Evolutionary conservation across 2,329 filamentous ascomycete species (phyloP), one percentile per base, ranked within the genome.

Genomic region (Camillea tinctor): DNA sequence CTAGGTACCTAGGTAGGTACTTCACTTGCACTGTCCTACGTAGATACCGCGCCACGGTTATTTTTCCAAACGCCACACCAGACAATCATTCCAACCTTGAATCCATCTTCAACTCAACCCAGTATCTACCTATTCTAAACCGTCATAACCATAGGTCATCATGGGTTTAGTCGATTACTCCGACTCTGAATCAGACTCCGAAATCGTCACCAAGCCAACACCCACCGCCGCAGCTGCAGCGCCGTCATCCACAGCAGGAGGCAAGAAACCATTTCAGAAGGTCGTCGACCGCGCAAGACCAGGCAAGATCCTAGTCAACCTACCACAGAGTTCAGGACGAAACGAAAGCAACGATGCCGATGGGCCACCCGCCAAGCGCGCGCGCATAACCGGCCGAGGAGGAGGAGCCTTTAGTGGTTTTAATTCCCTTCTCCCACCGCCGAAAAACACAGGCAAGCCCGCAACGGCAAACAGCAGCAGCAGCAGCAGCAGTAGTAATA

Each of bases 91-190:
- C n/a, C n/a, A n/a, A n/a, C n/a, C n/a, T n/a, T n/a, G n/a, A n/a
- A n/a, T n/a, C n/a, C n/a, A n/a, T n/a, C n/a, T n/a, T n/a, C n/a
- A n/a, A n/a, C n/a, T n/a, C n/a, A n/a, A n/a, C n/a, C n/a, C n/a
- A n/a, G n/a, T n/a, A 55, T 24, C 49, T 55, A 53, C 58, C 30
- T 58, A 63, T 54, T 50, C 50, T n/a, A 24, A 52, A 22, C 40
- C 51, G 22, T 23, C 26, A 52, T 54, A 62, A 65, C 44, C n/a
- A n/a, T n/a, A n/a, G n/a, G 23, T 30, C 55, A 63, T 50, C 53
- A 95, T 95, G 91, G 88, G 84, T 15, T 80, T 96, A 26, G 91
- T 95, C 66, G 88, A 89, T 63, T 96, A 96, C 70, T 93, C 91
- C 3, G 92, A 93, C 73, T 95, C 88, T 0, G 88, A 90, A 52